A percentile compares a stretch with the other conserved stretches of the same genome.
Evolutionary conservation across 2,329 filamentous ascomycete genomes (phyloP).

Genomic region (Nigrospora oryzae): DNA sequence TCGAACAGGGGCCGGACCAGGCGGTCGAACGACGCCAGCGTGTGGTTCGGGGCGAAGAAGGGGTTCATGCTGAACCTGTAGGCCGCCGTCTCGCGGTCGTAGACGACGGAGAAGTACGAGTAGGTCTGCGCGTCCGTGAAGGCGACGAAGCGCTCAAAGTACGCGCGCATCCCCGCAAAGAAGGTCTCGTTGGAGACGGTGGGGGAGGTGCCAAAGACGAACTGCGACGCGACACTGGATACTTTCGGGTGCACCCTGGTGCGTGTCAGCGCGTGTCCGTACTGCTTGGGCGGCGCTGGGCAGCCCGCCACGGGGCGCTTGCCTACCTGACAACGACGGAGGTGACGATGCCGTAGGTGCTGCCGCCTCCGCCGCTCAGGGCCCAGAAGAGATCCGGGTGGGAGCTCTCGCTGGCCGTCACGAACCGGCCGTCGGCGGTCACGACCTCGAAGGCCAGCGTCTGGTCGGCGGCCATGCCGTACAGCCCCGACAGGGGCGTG

Average conservation of each 20-base stretch:
- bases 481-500: slow-evolving; percentile 38
- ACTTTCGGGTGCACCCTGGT: slow-evolving; percentile 22
- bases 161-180: slow-evolving; percentile 18
- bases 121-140: slow-evolving; percentile 25
- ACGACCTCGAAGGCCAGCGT: slow-evolving; percentile 40
- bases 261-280: slow-evolving; percentile 7
- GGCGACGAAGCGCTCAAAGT: slow-evolving; percentile 19
- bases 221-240: slow-evolving; percentile 19
- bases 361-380: slow-evolving; percentile 30
- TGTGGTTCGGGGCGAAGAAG: slow-evolving; percentile 22
- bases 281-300: too few species aligned
- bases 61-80: slow-evolving; percentile 19
- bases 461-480: slow-evolving; percentile 43
- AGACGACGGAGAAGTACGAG: slow-evolving; percentile 19
- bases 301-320: neutral
- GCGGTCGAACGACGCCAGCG: slow-evolving; percentile 10
- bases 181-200: slow-evolving; percentile 20
- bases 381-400: slow-evolving; percentile 44
- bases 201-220: slow-evolving; percentile 8
- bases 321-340: slow-evolving; percentile 27
- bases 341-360: slow-evolving; percentile 34
- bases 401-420: slow-evolving; percentile 31
- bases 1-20: slow-evolving; percentile 22
- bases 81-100: slow-evolving; percentile 6
- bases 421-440: slow-evolving; percentile 34